phyloP scores from a whole-genome alignment of 495 filamentous ascomycete species.

The Gamarada debralockiae region DNA sequence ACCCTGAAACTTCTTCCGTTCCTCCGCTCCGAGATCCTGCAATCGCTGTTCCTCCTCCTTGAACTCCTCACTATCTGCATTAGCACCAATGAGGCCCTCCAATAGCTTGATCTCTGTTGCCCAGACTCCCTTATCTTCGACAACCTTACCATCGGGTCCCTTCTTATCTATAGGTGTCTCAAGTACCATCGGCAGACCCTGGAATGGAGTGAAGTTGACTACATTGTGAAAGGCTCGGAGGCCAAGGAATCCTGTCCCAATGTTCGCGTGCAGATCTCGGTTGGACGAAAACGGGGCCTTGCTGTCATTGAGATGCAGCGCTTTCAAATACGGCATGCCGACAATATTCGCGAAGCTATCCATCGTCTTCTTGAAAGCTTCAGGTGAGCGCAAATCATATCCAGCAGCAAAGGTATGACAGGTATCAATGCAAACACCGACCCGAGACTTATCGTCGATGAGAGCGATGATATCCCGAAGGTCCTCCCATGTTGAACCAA shows the following conservation, averaged over 20 bases:
- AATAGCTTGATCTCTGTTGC: constrained; percentile 84
- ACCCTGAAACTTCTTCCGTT: constrained; percentile 70
- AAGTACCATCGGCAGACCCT: constrained; percentile 83
- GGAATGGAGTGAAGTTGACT: constrained; percentile 76
- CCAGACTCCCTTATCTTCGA: constrained; percentile 75
- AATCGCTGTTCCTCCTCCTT: constrained; percentile 56
- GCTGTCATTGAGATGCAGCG: constrained; percentile 89
- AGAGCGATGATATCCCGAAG: constrained; percentile 75
- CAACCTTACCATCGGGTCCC: constrained; percentile 45
- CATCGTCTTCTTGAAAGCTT: constrained; percentile 69
- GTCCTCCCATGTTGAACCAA: constrained; percentile 81
- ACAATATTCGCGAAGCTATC: constrained; percentile 74
- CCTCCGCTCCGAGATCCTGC: constrained; percentile 60
- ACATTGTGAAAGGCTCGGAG: constrained; percentile 86
- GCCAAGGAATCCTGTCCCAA: constrained; percentile 88
- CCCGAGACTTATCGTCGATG: constrained; percentile 77
- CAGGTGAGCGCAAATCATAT: constrained; percentile 78
- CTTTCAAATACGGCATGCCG: constrained; percentile 73
- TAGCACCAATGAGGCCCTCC: constrained; percentile 81
- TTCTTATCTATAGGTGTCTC: constrained; percentile 86
- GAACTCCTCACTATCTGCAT: constrained; percentile 68
- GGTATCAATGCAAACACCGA: constrained; percentile 95
- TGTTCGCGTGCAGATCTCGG: constrained; percentile 88
- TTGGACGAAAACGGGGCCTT: constrained; percentile 78
- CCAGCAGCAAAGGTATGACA: constrained; percentile 93